phyloP scores from a whole-genome alignment of 2,329 filamentous ascomycete species.

The Fusarium cicatricum region DNA sequence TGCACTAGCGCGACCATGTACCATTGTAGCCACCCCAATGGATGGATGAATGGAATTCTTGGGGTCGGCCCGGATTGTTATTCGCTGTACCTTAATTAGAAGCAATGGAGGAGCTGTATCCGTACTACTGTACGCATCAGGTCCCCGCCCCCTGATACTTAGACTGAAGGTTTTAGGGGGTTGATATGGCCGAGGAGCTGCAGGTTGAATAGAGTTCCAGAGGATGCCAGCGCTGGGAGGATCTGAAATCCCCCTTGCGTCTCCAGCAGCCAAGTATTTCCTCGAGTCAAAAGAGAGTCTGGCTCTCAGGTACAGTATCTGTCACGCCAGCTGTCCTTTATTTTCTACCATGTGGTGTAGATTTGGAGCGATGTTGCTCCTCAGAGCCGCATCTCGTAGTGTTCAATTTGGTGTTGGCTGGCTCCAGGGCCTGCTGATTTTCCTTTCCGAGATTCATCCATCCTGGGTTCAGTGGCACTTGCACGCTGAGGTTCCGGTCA shows the following conservation, averaged over 20 bases:
- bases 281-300: too few species aligned
- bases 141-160: constrained; percentile 26
- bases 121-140: too few species aligned
- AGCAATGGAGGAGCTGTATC: constrained; percentile 3
- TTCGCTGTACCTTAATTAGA: constrained; percentile 16
- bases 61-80: constrained; percentile 17
- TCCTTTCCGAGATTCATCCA: constrained; percentile 11
- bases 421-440: constrained; percentile 2
- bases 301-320: too few species aligned
- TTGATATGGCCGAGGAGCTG: constrained; percentile 7
- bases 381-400: too few species aligned
- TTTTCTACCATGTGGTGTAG: too few species aligned
- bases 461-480: neutral
- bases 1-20: too few species aligned
- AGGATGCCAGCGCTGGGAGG: neutral
- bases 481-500: constrained; percentile 8
- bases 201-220: neutral
- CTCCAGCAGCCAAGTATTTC: too few species aligned
- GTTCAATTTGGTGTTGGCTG: too few species aligned
- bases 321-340: too few species aligned
- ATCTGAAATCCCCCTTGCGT: neutral
- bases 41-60: constrained; percentile 5
- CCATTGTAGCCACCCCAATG: constrained; percentile 9
- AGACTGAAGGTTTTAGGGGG: too few species aligned
- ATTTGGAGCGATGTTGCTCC: too few species aligned